A percentile compares a stretch with the other conserved stretches of the same genome.
phyloP scores from a whole-genome alignment of 2,329 filamentous ascomycete genomes.

The Westerdykella aurantiaca region DNA sequence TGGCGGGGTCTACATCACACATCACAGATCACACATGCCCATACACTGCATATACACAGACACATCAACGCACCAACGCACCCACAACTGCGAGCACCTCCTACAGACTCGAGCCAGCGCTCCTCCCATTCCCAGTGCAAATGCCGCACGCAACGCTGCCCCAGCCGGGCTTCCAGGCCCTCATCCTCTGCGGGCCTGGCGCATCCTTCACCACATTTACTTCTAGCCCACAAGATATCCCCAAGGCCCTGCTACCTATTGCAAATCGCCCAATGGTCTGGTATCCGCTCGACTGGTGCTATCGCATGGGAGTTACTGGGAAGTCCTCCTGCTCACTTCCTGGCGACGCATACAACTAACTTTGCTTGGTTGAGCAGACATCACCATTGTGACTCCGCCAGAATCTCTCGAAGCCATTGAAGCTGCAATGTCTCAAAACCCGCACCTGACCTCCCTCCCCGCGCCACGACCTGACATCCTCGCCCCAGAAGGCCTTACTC shows the following conservation, averaged over 20 bases:
- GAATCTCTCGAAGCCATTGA: slow-evolving; percentile 60
- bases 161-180: slow-evolving; percentile 70
- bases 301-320: slow-evolving; percentile 73
- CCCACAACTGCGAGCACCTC: too few relatives aligned
- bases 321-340: slow-evolving; percentile 24
- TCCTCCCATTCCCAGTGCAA: background rate
- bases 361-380: slow-evolving; percentile 31
- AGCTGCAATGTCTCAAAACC: slow-evolving; percentile 68
- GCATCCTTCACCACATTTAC: slow-evolving; percentile 79
- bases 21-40: too few relatives aligned
- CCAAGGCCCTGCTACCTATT: slow-evolving; percentile 75
- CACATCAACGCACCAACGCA: too few relatives aligned
- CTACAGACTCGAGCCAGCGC: too few relatives aligned
- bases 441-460: slow-evolving; percentile 68
- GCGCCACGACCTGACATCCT: slow-evolving; percentile 69
- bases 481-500: slow-evolving; percentile 67
- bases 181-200: slow-evolving; percentile 77
- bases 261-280: slow-evolving; percentile 85
- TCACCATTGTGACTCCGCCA: slow-evolving; percentile 53
- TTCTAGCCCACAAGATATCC: slow-evolving; percentile 70
- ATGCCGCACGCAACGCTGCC: slow-evolving; percentile 78
- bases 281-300: slow-evolving; percentile 83
- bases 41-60: too few relatives aligned
- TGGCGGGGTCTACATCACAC: too few relatives aligned
- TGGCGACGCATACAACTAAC: background rate